These are phyloP conservation scores for Crithidia mellificae DNA, from an alignment of 208 protist species.

Conservation along the genomic window DNA sequence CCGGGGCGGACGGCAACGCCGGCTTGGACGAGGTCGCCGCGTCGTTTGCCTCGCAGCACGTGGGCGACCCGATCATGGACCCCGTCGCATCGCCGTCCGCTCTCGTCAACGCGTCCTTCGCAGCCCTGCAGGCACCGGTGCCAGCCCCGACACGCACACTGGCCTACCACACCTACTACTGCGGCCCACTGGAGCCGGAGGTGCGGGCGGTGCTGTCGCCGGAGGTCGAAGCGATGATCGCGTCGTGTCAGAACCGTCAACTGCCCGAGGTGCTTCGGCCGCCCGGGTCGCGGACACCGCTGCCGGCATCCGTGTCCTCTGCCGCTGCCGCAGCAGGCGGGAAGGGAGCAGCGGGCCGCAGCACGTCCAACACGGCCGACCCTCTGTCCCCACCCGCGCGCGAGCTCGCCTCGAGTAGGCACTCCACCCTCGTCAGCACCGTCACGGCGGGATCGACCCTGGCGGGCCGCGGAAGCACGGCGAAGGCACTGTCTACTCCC, in stretches of 20 bases:
- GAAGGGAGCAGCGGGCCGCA: not conserved
- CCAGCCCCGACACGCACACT: conserved; percentile 3
- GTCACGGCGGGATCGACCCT: not conserved
- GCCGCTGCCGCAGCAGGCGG: too few relatives aligned
- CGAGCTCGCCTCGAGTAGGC: not conserved
- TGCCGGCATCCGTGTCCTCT: not conserved
- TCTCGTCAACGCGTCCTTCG: conserved; percentile 21
- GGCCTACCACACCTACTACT: conserved; percentile 51
- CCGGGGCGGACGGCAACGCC: not conserved
- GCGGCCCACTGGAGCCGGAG: conserved; percentile 56
- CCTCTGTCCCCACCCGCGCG: not conserved
- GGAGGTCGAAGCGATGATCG: conserved; percentile 48
- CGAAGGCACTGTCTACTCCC: not conserved
- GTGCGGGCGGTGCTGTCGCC: conserved; percentile 51
- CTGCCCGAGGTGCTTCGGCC: conserved; percentile 7
- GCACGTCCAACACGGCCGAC: not conserved
- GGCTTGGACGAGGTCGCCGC: conserved; percentile 2
- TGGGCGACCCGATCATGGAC: conserved; percentile 1
- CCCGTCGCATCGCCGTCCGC: not conserved
- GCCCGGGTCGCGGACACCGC: not conserved
- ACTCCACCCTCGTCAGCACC: conserved; percentile 2
- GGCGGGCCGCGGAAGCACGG: not conserved
- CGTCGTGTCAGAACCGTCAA: conserved; percentile 16
- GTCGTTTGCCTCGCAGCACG: conserved; percentile 4
- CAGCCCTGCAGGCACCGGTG: not conserved